These are phyloP conservation scores for Penicillium cinerascens DNA, from an alignment of 495 filamentous ascomycete species.

Conservation along the genomic window DNA sequence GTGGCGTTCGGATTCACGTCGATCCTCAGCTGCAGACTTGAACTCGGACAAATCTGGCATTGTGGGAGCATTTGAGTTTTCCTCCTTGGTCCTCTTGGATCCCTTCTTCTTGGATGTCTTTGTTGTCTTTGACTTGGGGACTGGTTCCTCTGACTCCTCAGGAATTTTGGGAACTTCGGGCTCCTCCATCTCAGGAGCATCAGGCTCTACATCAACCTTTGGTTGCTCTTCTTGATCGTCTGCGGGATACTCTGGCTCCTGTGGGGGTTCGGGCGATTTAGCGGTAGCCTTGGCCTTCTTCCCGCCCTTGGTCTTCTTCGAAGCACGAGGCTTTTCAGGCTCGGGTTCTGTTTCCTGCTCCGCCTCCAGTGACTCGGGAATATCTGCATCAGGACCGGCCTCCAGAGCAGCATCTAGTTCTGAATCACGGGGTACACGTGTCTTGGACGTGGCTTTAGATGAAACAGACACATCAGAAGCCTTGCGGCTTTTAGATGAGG, in stretches of 20 bases:
- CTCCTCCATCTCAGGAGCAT: not conserved
- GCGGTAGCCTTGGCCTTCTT: slow-evolving; percentile 35
- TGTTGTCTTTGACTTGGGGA: slow-evolving; percentile 17
- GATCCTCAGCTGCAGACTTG: slow-evolving; percentile 29
- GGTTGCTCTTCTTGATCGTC: slow-evolving; percentile 2
- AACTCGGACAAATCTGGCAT: slow-evolving; percentile 26
- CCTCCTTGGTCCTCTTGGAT: slow-evolving; percentile 27
- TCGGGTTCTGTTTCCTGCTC: slow-evolving; percentile 29
- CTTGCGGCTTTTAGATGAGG: slow-evolving; percentile 47
- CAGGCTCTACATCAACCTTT: not conserved
- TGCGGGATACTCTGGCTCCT: slow-evolving; percentile 1
- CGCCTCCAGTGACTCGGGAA: slow-evolving; percentile 9
- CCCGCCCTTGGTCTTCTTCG: slow-evolving; percentile 37
- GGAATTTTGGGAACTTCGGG: not conserved
- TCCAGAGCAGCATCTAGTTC: slow-evolving; percentile 68
- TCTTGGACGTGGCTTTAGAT: slow-evolving; percentile 35
- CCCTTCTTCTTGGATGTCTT: slow-evolving; percentile 29
- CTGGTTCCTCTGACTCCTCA: slow-evolving; percentile 39
- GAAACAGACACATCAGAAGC: slow-evolving; percentile 50
- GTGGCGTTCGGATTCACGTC: slow-evolving; percentile 37
- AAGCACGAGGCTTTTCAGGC: slow-evolving; percentile 26
- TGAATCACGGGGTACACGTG: slow-evolving; percentile 51
- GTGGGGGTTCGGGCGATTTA: slow-evolving; percentile 8
- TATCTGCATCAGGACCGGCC: slow-evolving; percentile 53
- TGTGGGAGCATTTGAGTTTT: slow-evolving; percentile 21